Percentiles rank a stretch among this genome's conserved stretches.
phyloP scores from a whole-genome alignment of 176 grass and related monocot species.

The Oryza coarctata region DNA sequence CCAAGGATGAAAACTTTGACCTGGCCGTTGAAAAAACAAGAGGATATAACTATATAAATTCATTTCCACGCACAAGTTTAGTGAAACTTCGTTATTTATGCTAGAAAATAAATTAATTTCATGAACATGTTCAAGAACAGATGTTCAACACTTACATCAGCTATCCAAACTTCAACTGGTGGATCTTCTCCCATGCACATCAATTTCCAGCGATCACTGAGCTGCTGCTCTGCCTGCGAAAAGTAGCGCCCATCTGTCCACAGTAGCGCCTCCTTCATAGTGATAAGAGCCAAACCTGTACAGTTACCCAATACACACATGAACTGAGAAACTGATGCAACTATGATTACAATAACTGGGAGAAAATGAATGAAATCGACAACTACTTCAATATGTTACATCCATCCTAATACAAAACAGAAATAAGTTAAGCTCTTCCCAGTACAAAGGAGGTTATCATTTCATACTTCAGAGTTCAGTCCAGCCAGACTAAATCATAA shows the following conservation, averaged over 20 bases:
- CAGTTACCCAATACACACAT: neutral
- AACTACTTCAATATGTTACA: slow-evolving; percentile 1
- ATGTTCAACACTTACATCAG: slow-evolving; percentile 55
- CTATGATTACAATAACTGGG: neutral
- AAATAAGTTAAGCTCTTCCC: neutral
- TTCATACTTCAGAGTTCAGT: neutral
- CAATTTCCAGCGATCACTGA: slow-evolving; percentile 73
- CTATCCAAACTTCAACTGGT: slow-evolving; percentile 74
- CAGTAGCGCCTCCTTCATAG: slow-evolving; percentile 77
- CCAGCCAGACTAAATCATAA: neutral
- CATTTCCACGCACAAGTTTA: neutral
- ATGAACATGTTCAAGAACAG: neutral
- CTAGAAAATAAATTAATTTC: slow-evolving; percentile 3
- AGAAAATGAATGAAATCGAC: neutral
- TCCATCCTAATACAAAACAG: neutral
- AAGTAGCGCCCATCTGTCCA: slow-evolving; percentile 99
- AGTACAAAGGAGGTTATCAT: neutral
- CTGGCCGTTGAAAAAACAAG: too few species aligned
- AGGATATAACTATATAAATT: neutral
- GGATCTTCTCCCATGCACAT: slow-evolving; percentile 98
- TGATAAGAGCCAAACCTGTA: slow-evolving; percentile 92
- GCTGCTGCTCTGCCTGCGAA: slow-evolving; percentile 78
- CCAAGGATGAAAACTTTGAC: neutral
- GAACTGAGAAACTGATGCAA: slow-evolving; percentile 4
- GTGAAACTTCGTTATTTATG: neutral